Base-by-base conservation (phyloP, 2,329 filamentous ascomycete species). In the Cladosporium sp. region DNA sequence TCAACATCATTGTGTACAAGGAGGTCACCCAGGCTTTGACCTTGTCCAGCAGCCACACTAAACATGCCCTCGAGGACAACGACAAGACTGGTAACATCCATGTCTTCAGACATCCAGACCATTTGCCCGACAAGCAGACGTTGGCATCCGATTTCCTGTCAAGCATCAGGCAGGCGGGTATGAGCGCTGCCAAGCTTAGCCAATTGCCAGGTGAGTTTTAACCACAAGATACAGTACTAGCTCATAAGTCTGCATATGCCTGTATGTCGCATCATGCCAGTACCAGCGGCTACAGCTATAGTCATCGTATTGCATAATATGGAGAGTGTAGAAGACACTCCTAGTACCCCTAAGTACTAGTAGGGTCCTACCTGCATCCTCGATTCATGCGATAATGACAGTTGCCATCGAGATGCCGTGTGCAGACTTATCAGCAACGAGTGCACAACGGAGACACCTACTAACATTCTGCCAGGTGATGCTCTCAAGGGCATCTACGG, bases 1-100 rank as follows among this genome's bases (percentile, higher is more conserved):
- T 96, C 66, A 88, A 92, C 66, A 81, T 96, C 54, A 92, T 96
- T 55, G 90, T 96, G 11, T 96, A 96, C 77, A 96, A 96, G 75
- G 92, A 97, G 75, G 77, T 80, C 63, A 77, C 76, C 65, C 69
- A 76, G 65, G 72, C 73, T 67, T 72, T 80, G 71, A 76, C 75
- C 55, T 81, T 88, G 51, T 86, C 80, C 11, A 87, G 82, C 0
- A 73, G 86, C 66, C 90, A 96, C 70, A 96, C 91, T 4, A 94
- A 93, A 69, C 85, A 90, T 69, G 80, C 82, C 42, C 78, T 96
- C 30, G 90, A 96, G 70, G 66, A 71, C 3, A 80, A 94, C 25
- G 68, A 71, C 7, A 80, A 93, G 37, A 90, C 94, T 69, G 85
- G 85, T 8, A 96, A 96, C 69, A 94, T 96, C 73, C 83, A 85